These are phyloP conservation scores for Stagonosporopsis tanaceti DNA, from an alignment of 2,329 filamentous ascomycete genomes.

Conservation along the genomic window DNA sequence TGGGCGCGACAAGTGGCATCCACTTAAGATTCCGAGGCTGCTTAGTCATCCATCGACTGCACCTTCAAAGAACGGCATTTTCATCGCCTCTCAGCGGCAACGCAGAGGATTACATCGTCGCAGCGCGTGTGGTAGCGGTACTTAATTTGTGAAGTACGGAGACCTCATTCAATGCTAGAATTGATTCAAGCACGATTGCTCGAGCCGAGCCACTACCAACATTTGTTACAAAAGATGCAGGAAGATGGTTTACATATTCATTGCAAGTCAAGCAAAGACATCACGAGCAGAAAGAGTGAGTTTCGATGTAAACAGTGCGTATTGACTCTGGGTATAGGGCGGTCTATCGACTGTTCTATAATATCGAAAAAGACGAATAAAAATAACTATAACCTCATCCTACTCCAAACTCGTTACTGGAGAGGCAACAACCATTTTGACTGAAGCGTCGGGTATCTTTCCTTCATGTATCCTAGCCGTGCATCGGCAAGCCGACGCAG, in stretches of 20 bases:
- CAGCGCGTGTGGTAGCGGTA: no score
- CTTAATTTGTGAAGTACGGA: no score
- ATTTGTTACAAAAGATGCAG: not conserved
- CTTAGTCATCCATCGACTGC: conserved; percentile 7
- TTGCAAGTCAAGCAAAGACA: not conserved
- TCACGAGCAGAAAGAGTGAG: not conserved
- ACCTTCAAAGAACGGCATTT: conserved; percentile 4
- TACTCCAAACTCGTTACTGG: conserved; percentile 15
- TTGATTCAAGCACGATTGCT: no score
- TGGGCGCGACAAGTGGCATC: conserved; percentile 20
- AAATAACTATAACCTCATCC: conserved; percentile 3
- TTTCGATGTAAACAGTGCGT: conserved; percentile 14
- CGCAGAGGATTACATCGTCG: not conserved
- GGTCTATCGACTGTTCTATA: conserved; percentile 23
- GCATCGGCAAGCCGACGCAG: conserved; percentile 26
- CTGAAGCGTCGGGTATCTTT: conserved; percentile 40
- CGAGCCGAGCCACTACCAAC: no score
- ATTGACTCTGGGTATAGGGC: conserved; percentile 26
- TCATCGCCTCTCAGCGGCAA: not conserved
- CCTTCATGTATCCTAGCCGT: conserved; percentile 17
- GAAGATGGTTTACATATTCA: no score
- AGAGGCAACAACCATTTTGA: conserved; percentile 25
- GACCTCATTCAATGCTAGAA: not conserved
- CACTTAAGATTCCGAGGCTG: conserved; percentile 5
- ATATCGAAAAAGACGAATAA: conserved; percentile 13